These are phyloP conservation scores for Pythium coloratum DNA, from an alignment of 352 stramenopile species.

Conservation along the genomic window DNA sequence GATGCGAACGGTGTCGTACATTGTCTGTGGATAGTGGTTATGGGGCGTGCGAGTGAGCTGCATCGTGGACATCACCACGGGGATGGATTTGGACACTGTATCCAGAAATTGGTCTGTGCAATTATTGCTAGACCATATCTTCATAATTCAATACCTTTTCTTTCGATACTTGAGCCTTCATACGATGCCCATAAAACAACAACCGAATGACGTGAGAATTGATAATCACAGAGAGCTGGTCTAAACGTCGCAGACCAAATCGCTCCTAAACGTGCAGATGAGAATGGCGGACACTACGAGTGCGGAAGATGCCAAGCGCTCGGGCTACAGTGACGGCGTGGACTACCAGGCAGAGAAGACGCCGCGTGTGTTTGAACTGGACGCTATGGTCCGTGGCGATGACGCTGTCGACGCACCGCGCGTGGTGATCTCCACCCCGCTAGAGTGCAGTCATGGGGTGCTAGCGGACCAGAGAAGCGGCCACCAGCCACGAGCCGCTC, in stretches of 20 bases:
- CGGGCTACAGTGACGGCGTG: neutral
- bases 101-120: too few species aligned
- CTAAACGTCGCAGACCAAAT: neutral
- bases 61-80: too few species aligned
- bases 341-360: conserved; percentile 14
- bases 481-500: neutral
- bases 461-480: conserved; percentile 1
- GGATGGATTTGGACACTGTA: too few species aligned
- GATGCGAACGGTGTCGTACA: conserved; percentile 1
- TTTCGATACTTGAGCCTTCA: too few species aligned
- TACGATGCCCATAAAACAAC: too few species aligned
- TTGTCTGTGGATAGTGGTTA: neutral
- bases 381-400: neutral
- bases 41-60: too few species aligned
- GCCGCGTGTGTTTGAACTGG: conserved; percentile 9
- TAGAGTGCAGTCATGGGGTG: neutral
- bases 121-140: neutral
- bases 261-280: neutral
- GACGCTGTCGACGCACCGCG: neutral
- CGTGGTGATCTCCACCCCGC: neutral
- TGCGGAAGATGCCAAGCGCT: neutral
- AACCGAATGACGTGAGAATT: neutral
- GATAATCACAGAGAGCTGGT: neutral
- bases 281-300: neutral
- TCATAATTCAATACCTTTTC: neutral